These are phyloP conservation scores for Athelia psychrophila DNA, from an alignment of 1,284 basidiomycete genomes.

Conservation along the genomic window DNA sequence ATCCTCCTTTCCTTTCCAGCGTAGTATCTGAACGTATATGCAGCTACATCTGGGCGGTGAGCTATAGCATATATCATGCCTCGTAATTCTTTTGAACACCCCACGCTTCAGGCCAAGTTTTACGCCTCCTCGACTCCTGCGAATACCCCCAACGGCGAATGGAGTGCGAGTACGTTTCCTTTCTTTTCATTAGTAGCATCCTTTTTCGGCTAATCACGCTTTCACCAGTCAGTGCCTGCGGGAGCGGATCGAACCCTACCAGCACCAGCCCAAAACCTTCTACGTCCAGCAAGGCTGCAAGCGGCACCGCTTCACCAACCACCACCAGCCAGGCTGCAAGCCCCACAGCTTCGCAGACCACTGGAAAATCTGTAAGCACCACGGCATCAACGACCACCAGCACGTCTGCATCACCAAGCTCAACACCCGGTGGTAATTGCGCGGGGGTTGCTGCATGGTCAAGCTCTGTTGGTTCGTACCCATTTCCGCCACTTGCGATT, in stretches of 20 bases:
- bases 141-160: conserved; percentile 51
- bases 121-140: conserved; percentile 49
- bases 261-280: too few relatives aligned
- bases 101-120: conserved; percentile 49
- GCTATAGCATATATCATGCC: conserved; percentile 3
- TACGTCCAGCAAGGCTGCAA: too few relatives aligned
- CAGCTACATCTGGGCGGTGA: conserved; percentile 66
- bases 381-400: conserved; percentile 19
- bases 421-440: conserved; percentile 40
- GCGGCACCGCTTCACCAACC: conserved; percentile 13
- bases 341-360: conserved; percentile 46
- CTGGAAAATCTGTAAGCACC: conserved; percentile 35
- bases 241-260: too few relatives aligned
- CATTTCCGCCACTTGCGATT: conserved; percentile 10
- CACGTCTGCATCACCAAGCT: conserved; percentile 14
- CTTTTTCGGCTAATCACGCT: conserved; percentile 3
- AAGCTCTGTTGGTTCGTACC: conserved; percentile 37
- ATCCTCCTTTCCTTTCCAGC: conserved; percentile 1
- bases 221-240: conserved; percentile 53
- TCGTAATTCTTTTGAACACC: background rate
- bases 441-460: conserved; percentile 52
- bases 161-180: conserved; percentile 60
- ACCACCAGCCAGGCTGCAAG: background rate
- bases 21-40: conserved; percentile 1
- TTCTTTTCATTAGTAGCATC: conserved; percentile 1